Evolutionary conservation across 345 rosid species (phyloP).

Genomic region (Luvunga scandens): DNA sequence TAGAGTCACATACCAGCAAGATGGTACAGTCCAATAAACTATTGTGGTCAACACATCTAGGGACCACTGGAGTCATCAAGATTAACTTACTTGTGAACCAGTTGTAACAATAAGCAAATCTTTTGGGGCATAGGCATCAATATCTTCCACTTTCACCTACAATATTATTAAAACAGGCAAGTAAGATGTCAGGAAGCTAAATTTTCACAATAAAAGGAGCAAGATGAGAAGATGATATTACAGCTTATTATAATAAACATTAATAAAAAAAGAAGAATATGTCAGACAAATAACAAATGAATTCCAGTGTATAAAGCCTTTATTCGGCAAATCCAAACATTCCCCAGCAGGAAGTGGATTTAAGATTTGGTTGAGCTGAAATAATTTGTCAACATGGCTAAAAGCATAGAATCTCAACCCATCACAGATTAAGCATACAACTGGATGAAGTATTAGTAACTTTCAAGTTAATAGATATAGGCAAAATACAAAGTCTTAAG

Average conservation of each 20-base stretch:
- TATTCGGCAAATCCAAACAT: not conserved
- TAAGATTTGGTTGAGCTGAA: not conserved
- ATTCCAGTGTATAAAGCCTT: not conserved
- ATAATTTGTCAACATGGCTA: not conserved
- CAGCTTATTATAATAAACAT: not conserved
- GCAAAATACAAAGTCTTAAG: slow-evolving; percentile 1
- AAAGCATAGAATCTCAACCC: not conserved
- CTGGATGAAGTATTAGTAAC: not conserved
- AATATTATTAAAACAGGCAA: slow-evolving; percentile 5
- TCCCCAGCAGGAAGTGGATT: not conserved
- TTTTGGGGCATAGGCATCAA: slow-evolving; percentile 92
- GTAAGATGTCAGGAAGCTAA: slow-evolving; percentile 11
- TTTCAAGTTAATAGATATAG: not conserved
- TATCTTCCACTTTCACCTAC: slow-evolving; percentile 92
- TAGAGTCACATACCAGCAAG: slow-evolving; percentile 32
- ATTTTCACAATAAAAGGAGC: slow-evolving; percentile 7
- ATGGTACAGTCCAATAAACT: slow-evolving; percentile 3
- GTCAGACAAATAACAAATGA: not conserved
- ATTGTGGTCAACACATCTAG: not conserved
- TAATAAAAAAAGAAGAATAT: not conserved
- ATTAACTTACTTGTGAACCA: slow-evolving; percentile 88
- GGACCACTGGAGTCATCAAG: not conserved
- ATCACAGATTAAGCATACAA: not conserved
- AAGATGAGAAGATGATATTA: not conserved
- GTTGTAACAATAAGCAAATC: slow-evolving; percentile 94